Conservation (phyloP, 1,284 basidiomycete genomes). For the Rhodotorula sp. region DNA sequence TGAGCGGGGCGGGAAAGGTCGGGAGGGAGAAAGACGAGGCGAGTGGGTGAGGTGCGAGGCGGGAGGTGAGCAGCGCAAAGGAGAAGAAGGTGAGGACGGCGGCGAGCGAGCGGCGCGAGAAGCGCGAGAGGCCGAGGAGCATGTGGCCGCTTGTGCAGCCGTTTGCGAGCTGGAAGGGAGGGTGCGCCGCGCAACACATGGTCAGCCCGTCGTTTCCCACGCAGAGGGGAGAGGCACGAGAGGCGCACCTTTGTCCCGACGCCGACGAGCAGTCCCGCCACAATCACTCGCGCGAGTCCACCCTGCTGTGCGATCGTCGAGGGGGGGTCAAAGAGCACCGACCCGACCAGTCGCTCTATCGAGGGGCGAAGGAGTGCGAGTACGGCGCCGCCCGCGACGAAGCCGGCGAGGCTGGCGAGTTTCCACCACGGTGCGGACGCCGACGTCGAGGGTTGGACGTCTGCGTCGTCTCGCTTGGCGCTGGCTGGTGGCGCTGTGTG, state of each 20-base stretch:
- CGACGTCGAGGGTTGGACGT: background rate
- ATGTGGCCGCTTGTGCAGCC: slow-evolving; percentile 49
- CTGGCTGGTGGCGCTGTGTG: background rate
- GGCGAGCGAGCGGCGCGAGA: slow-evolving; percentile 44
- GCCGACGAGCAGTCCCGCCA: slow-evolving; percentile 43
- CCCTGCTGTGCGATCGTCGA: too few species aligned
- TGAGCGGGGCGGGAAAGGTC: background rate
- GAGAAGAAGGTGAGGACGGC: slow-evolving; percentile 47
- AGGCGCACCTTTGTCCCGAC: slow-evolving; percentile 46
- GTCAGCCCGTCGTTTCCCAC: too few species aligned
- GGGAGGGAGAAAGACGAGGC: background rate
- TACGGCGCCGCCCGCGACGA: slow-evolving; percentile 43
- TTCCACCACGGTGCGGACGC: background rate
- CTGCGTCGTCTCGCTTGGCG: background rate
- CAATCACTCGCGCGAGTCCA: background rate
- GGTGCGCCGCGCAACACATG: too few species aligned
- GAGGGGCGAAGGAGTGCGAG: slow-evolving; percentile 33
- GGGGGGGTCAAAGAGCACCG: slow-evolving; percentile 41
- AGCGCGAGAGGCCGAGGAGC: slow-evolving; percentile 46
- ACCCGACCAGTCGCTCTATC: slow-evolving; percentile 40
- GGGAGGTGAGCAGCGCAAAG: slow-evolving; percentile 42
- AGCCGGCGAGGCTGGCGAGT: slow-evolving; percentile 35
- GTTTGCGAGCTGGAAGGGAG: slow-evolving; percentile 41
- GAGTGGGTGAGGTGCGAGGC: background rate
- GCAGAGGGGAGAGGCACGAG: too few species aligned